phyloP scores from a whole-genome alignment of 108 stramenopile species.

The Pseudonitzschia multiseries region DNA sequence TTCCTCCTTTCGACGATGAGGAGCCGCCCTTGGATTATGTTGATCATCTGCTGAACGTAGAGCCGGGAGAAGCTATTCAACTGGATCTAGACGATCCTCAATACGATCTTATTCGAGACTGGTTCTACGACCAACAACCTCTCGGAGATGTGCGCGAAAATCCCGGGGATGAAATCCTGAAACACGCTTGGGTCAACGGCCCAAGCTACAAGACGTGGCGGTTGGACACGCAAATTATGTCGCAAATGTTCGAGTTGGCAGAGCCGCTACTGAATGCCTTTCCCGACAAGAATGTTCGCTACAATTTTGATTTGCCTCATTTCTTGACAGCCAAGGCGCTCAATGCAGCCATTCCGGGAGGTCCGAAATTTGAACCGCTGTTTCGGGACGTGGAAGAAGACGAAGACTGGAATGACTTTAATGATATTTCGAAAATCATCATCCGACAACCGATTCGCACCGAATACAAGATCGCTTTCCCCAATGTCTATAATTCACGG shows the following conservation, averaged over 20 bases:
- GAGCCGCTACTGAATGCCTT: constrained; percentile 89
- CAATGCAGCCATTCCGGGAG: constrained; percentile 98
- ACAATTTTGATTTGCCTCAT: constrained; percentile 92
- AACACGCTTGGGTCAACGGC: constrained; percentile 90
- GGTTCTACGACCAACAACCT: constrained; percentile 84
- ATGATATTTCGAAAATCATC: constrained; percentile 99
- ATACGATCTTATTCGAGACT: constrained; percentile 67
- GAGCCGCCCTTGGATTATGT: constrained; percentile 99
- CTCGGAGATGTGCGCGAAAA: constrained; percentile 45
- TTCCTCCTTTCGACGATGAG: constrained; percentile 99
- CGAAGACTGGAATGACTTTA: constrained; percentile 99
- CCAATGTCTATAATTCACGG: constrained; percentile 96
- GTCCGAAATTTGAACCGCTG: constrained; percentile 98
- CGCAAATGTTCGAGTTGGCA: constrained; percentile 92
- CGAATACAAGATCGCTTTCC: constrained; percentile 98
- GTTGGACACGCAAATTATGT: constrained; percentile 92
- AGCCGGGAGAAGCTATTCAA: constrained; percentile 80
- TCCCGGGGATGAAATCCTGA: constrained; percentile 36
- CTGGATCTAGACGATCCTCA: constrained; percentile 59
- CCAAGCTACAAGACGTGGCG: constrained; percentile 93
- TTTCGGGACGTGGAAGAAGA: constrained; percentile 96
- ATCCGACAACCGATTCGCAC: constrained; percentile 96
- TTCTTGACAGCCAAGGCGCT: constrained; percentile 99
- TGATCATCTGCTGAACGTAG: constrained; percentile 98
- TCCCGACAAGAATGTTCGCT: constrained; percentile 86